Evolutionary conservation across 2,329 filamentous ascomycete species (phyloP).

Genomic region (Hawksworthiomyces lignivorus): DNA sequence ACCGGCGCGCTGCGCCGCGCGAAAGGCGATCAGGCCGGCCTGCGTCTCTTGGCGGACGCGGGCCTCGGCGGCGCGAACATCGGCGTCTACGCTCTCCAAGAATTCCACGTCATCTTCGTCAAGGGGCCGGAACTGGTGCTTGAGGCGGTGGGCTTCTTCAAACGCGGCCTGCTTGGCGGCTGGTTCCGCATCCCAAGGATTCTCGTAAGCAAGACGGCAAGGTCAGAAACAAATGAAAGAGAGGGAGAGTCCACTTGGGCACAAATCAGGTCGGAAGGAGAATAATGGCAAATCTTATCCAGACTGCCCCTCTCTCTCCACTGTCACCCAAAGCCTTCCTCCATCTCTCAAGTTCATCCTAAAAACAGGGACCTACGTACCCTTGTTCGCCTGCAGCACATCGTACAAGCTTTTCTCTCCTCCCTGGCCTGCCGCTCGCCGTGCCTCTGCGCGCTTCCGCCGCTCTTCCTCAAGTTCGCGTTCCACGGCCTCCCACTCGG

Average conservation of each 20-base stretch:
- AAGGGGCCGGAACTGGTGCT: constrained; percentile 69
- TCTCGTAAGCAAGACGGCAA: no score
- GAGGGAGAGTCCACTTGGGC: no score
- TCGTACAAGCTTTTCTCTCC: constrained; percentile 63
- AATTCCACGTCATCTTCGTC: constrained; percentile 77
- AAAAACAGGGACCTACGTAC: no score
- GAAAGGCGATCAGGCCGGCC: constrained; percentile 48
- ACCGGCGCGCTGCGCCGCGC: constrained; percentile 24
- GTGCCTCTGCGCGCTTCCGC: constrained; percentile 41
- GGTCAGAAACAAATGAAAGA: constrained; percentile 5
- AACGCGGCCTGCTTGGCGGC: constrained; percentile 77
- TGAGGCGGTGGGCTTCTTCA: constrained; percentile 62
- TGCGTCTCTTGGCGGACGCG: constrained; percentile 46
- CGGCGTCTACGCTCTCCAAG: constrained; percentile 50
- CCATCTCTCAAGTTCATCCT: no score
- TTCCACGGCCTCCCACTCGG: constrained; percentile 59
- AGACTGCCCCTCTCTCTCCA: no score
- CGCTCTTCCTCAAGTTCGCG: constrained; percentile 56
- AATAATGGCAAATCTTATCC: no score
- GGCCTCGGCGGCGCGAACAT: constrained; percentile 46
- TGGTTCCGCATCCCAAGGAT: no score
- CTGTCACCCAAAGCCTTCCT: no score
- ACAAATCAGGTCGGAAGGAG: no score
- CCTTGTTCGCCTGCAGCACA: constrained; percentile 74
- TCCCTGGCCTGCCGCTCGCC: constrained; percentile 31